Percentiles rank a stretch among this genome's conserved stretches.
Evolutionary conservation across 345 rosid genomes (phyloP).

Genomic region (Eucalyptus cloeziana): DNA sequence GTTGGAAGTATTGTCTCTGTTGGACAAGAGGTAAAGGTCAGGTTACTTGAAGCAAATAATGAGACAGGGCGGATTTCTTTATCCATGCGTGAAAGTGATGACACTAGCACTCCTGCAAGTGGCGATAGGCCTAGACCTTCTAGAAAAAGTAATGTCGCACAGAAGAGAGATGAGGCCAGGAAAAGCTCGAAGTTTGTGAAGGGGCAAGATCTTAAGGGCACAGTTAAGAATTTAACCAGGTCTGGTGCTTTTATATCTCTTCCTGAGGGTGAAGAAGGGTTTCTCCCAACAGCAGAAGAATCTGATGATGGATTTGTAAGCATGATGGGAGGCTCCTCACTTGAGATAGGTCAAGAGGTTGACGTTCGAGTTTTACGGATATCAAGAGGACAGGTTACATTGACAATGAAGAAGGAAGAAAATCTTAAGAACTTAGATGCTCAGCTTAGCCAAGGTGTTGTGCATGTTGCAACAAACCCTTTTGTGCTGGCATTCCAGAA

Average conservation of each 20-base stretch:
- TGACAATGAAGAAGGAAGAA: conserved; percentile 81
- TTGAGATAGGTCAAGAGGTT: conserved; percentile 70
- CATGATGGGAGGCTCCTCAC: conserved; percentile 54
- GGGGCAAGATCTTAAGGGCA: conserved; percentile 83
- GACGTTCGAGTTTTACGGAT: conserved; percentile 59
- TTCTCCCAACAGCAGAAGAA: conserved; percentile 70
- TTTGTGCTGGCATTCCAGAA: conserved; percentile 66
- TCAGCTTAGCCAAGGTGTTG: conserved; percentile 37
- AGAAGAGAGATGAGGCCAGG: conserved; percentile 27
- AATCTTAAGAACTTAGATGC: conserved; percentile 27
- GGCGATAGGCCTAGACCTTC: conserved; percentile 43
- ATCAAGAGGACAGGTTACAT: conserved; percentile 64
- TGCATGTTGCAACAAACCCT: conserved; percentile 64
- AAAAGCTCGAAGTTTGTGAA: conserved; percentile 44
- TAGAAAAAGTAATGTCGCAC: conserved; percentile 33
- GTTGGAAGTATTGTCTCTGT: conserved; percentile 64
- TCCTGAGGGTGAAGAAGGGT: conserved; percentile 89
- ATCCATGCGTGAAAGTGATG: conserved; percentile 65
- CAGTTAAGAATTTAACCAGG: conserved; percentile 61
- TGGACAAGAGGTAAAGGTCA: conserved; percentile 85
- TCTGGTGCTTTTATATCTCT: conserved; percentile 80
- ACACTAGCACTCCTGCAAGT: conserved; percentile 22
- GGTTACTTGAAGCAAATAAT: conserved; percentile 63
- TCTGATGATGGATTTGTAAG: conserved; percentile 49
- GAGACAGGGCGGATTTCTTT: conserved; percentile 76